phyloP scores from a whole-genome alignment of 257 asterid genomes.

The Rauvolfia tetraphylla region DNA sequence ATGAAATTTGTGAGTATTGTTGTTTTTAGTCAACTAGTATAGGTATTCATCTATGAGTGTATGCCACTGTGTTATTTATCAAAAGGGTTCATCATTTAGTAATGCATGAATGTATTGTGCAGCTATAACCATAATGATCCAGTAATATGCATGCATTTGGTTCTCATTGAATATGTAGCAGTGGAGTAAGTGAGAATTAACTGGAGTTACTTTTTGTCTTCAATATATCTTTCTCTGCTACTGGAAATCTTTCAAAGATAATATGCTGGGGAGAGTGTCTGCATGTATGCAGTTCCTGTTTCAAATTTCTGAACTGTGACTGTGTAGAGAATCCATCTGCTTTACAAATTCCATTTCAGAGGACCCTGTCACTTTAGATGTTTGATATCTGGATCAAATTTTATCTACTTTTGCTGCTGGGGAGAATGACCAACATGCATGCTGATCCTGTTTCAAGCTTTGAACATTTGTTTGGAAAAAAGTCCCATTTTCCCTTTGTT shows the following conservation, averaged over 20 bases:
- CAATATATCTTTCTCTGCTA: background rate
- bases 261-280: background rate
- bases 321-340: background rate
- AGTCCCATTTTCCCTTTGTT: background rate
- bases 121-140: background rate
- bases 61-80: background rate
- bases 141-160: background rate
- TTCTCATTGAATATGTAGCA: background rate
- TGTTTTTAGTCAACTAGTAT: background rate
- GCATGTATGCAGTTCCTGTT: background rate
- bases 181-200: background rate
- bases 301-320: background rate
- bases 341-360: background rate
- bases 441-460: background rate
- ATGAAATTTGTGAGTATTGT: background rate
- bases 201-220: background rate
- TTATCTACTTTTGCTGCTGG: background rate
- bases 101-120: background rate
- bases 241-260: background rate
- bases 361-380: background rate
- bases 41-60: background rate
- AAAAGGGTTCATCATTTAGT: background rate
- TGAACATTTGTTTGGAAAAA: background rate
- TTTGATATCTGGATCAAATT: background rate
- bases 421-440: background rate